phyloP scores from a whole-genome alignment of 306 rosid species.

The Cucumis cinereus region DNA sequence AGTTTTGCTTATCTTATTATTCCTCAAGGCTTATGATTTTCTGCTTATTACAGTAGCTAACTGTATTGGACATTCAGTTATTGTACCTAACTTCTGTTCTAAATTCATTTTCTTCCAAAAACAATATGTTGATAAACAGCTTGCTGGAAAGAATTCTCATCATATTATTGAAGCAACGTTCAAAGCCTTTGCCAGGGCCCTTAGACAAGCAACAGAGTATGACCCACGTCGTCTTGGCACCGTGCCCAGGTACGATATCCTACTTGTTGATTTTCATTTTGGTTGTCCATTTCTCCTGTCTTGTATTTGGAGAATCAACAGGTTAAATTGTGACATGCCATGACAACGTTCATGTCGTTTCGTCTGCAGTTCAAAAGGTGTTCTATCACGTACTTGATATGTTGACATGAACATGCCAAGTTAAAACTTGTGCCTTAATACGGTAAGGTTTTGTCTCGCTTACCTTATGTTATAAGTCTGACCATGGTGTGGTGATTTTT shows the following conservation, averaged over 20 bases:
- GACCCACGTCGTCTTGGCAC: conserved; percentile 75
- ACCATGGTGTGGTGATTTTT: background rate
- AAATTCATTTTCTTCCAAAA: background rate
- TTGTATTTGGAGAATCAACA: background rate
- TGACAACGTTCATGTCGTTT: background rate
- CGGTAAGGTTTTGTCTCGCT: background rate
- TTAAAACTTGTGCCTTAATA: background rate
- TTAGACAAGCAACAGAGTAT: conserved; percentile 75
- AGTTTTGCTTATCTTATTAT: background rate
- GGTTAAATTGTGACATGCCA: background rate
- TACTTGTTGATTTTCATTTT: background rate
- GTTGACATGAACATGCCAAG: background rate
- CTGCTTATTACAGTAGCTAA: too few species aligned
- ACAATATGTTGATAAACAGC: conserved; percentile 25
- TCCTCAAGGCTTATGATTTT: background rate
- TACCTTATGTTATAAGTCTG: background rate
- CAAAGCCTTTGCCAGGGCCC: conserved; percentile 97
- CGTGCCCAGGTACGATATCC: conserved; percentile 59
- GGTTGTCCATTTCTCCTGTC: background rate
- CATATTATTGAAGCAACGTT: conserved; percentile 95
- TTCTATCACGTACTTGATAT: conserved; percentile 53
- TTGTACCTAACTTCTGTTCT: background rate
- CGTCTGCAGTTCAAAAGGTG: conserved; percentile 81
- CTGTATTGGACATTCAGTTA: too few species aligned
- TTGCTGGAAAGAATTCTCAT: conserved; percentile 84